A percentile compares a stretch with the other conserved stretches of the same genome.
Evolutionary conservation across 2,329 filamentous ascomycete genomes (phyloP).

Genomic region (Trichoderma asperellum): DNA sequence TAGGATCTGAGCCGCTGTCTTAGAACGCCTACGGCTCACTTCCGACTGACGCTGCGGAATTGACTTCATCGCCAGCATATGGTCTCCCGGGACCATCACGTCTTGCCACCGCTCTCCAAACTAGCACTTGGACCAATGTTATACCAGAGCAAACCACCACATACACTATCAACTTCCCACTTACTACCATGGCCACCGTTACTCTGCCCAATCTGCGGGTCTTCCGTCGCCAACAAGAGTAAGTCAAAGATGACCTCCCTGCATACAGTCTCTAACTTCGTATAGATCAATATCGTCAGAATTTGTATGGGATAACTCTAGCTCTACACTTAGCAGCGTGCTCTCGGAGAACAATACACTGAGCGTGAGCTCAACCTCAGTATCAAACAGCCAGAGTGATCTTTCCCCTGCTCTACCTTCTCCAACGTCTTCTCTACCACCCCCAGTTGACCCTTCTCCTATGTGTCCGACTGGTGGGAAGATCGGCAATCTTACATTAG

Average conservation of each 20-base stretch:
- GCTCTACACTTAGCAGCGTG: conserved; percentile 28
- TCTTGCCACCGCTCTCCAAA: conserved; percentile 37
- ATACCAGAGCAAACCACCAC: conserved; percentile 47
- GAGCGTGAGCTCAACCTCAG: conserved; percentile 40
- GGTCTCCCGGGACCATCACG: conserved; percentile 30
- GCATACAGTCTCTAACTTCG: conserved; percentile 24
- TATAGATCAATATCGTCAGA: conserved; percentile 31
- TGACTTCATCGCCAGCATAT: conserved; percentile 32
- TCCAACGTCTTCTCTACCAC: conserved; percentile 21
- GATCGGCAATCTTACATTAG: conserved; percentile 45
- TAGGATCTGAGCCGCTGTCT: conserved; percentile 28
- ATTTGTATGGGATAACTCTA: conserved; percentile 41
- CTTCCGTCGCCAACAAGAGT: conserved; percentile 40
- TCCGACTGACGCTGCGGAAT: conserved; percentile 27
- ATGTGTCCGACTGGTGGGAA: conserved; percentile 40
- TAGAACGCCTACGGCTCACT: conserved; percentile 36
- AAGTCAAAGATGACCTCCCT: conserved; percentile 24
- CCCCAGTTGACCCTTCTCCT: conserved; percentile 30
- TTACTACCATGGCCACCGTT: conserved; percentile 46
- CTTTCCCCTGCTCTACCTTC: conserved; percentile 27
- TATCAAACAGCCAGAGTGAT: conserved; percentile 9
- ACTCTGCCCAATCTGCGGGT: conserved; percentile 36
- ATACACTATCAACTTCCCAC: conserved; percentile 45
- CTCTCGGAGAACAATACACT: conserved; percentile 33
- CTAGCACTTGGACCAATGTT: conserved; percentile 47